phyloP scores from a whole-genome alignment of 768 basidiomycete genomes.

The Termitomyces sp. region DNA sequence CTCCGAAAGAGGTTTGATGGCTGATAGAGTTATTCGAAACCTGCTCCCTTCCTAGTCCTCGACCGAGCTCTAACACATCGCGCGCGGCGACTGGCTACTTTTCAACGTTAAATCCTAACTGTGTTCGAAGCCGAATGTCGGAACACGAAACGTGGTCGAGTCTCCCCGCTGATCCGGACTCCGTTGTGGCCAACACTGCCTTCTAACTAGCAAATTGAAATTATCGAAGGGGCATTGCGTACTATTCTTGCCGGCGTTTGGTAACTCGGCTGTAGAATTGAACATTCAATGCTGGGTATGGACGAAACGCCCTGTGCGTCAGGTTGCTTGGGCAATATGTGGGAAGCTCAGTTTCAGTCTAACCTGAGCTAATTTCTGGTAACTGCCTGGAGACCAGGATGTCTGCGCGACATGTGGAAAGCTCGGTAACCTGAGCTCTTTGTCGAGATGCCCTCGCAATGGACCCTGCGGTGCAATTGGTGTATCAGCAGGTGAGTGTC shows the following conservation, averaged over 20 bases:
- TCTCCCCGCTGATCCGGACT: not conserved
- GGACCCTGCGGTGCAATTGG: not conserved
- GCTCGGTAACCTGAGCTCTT: not conserved
- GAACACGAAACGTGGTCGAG: not conserved
- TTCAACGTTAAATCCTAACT: not conserved
- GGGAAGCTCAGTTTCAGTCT: not conserved
- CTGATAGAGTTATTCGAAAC: not conserved
- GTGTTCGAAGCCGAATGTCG: not conserved
- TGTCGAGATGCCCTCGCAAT: not conserved
- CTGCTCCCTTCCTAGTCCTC: not conserved
- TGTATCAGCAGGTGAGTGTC: not conserved
- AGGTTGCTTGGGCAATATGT: not conserved
- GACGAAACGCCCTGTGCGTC: not conserved
- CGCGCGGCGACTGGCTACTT: not conserved
- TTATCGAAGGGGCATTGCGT: not conserved
- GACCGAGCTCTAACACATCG: slow-evolving; percentile 3
- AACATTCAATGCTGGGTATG: not conserved
- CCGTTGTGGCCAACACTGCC: not conserved
- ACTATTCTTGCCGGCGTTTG: not conserved
- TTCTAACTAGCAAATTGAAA: not conserved
- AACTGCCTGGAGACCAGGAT: too few species aligned
- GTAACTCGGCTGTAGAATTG: not conserved
- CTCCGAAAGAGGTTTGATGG: not conserved
- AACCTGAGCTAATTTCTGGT: too few species aligned
- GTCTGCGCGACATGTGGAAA: not conserved